Base-by-base conservation (phyloP, 192 early-diverging fungal genomes). In the Gamsiella multidivaricata region DNA sequence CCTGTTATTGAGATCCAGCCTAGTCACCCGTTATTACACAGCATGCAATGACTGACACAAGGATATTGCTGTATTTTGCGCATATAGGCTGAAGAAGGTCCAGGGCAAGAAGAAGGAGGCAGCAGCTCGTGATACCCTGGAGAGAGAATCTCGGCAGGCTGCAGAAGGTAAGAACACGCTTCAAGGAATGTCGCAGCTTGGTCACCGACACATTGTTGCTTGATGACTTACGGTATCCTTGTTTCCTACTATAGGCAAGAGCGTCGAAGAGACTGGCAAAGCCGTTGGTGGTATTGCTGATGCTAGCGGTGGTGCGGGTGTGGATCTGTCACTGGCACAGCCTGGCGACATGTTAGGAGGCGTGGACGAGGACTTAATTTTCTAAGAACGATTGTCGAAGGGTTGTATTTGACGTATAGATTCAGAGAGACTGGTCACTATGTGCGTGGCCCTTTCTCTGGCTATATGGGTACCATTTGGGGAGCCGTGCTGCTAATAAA, bases 61-160 rank as follows among this genome's bases (percentile, higher is more conserved):
- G n/a, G 0, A 4, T 42, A 17, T 20, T 37, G 9, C 5, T 22
- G 5, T 36, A 33, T 56, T 37, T 20, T 15, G 4, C n/a, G 29
- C 32, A 11, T 36, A 43, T 64, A 89, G 94, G 67, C 81, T 99
- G 71, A 99, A 99, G 85, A 99, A 97, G 84, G 93, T 99, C 29
- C 98, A 99, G 80, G 91, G 91, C 25, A 97, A 97, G 82, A 99
- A 99, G 89, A 99, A 99, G 93, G 87, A 92, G 60, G 90, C 86
- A 14, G 83, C 80, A 43, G 87, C 82, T 53, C 87, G 88, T 33
- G 84, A 89, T 31, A 87, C 86, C 32, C 79, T 85, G 7, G 80
- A 82, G 64, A 79, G 65, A n/a, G 74, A 82, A 59, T 54, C 65
- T 37, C 59, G 71, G 29, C 49, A 80, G 11, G 83, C 70, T 26